Evolutionary conservation across 2,329 filamentous ascomycete species (phyloP), one percentile per base, ranked within the genome.

Genomic region (Tolypocladium inflatum): DNA sequence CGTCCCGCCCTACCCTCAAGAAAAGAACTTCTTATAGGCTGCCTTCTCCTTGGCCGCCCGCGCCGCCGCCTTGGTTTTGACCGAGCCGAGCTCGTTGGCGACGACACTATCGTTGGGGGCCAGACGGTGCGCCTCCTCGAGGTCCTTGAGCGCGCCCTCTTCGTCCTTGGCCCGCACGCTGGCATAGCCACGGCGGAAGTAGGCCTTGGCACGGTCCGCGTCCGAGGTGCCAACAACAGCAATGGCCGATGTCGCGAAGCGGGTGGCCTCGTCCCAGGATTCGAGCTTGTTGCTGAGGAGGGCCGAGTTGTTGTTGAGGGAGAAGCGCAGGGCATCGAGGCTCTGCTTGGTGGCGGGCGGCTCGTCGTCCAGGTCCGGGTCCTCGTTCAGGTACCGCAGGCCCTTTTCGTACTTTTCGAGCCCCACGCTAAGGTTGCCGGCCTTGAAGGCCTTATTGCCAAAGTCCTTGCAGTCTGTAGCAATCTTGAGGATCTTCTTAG

Each of bases 321-420:
- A 85, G 75, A 97, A 89, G 65, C 92, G 90, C 57, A 97, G 81
- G 42, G 86, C 78, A 59, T 84, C 82, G 60, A 97, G 80, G 63
- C 87, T 80, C 30, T 77, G 72, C 66, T 85, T 86, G 43, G 88
- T 82, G 42, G 88, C 86, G 52, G 82, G 78, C 5, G 88, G 80
- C 64, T 93, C 90, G 52, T 84, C 80, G 48, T 94, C 89, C 15
- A 84, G 74, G 54, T 89, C 85, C 1, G 89, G 88, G 68, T 92
- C 90, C 73, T 95, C 90, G 73, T 93, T 90, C 60, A 96, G 78
- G 73, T 96, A 97, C 66, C 91, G 86, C 61, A 96, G 76, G 21
- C 86, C 92, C 78, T 99, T 99, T 73, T 95, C 86, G 77, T 99
- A 99, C 78, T 99, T 99, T 60, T 88, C 86, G 33, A 97, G 79